A percentile compares a stretch with the other conserved stretches of the same genome.
Evolutionary conservation across 2,329 filamentous ascomycete species (phyloP).

Genomic region (Cyclaneusma minus): DNA sequence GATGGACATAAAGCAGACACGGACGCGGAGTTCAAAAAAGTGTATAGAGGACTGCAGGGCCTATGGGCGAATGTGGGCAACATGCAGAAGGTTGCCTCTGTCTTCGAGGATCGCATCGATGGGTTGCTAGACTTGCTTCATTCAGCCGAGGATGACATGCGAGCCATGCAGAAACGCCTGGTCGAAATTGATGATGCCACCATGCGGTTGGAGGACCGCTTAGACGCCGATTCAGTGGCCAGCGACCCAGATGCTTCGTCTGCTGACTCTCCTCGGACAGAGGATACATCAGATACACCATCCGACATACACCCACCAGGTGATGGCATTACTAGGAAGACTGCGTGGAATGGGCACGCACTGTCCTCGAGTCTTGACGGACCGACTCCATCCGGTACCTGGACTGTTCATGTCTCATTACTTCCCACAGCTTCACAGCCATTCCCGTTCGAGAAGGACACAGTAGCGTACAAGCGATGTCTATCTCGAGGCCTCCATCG

Average conservation of each 20-base stretch:
- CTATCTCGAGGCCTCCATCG: conserved; percentile 41
- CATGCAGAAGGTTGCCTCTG: conserved; percentile 33
- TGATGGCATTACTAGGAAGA: neutral
- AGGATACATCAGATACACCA: neutral
- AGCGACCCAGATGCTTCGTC: conserved; percentile 4
- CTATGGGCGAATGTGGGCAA: conserved; percentile 33
- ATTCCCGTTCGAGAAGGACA: conserved; percentile 47
- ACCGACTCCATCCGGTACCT: conserved; percentile 20
- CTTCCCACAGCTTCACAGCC: conserved; percentile 36
- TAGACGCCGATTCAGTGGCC: conserved; percentile 8
- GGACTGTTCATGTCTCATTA: conserved; percentile 45
- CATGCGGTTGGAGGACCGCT: conserved; percentile 18
- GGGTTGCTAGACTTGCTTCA: conserved; percentile 26
- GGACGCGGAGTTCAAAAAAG: conserved; percentile 34
- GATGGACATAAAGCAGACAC: conserved; percentile 35
- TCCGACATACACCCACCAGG: neutral
- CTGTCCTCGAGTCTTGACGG: conserved; percentile 5
- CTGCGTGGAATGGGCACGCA: neutral
- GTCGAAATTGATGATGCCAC: conserved; percentile 19
- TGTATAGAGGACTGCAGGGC: conserved; percentile 36
- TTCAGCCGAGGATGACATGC: conserved; percentile 12
- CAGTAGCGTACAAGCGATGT: conserved; percentile 43
- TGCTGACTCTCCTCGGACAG: neutral
- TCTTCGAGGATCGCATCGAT: conserved; percentile 37
- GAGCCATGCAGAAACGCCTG: conserved; percentile 15